Evolutionary conservation across 164 flowering plant genomes (phyloP).

Genomic region (Vitis labrusca): DNA sequence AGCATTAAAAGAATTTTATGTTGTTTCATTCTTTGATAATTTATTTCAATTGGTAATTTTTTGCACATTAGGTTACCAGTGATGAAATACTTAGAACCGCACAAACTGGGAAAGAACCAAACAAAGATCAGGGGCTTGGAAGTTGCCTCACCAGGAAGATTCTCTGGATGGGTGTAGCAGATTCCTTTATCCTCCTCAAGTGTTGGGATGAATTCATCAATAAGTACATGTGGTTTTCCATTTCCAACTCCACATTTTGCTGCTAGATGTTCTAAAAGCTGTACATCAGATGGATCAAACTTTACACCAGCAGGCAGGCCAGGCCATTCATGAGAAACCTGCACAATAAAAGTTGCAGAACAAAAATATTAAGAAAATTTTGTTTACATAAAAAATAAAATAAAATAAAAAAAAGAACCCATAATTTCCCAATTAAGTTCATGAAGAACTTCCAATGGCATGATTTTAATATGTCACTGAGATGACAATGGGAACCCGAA

Average conservation of each 20-base stretch:
- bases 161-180: constrained; percentile 85
- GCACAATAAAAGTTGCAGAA: constrained; percentile 17
- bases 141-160: constrained; percentile 76
- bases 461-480: no score
- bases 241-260: constrained; percentile 66
- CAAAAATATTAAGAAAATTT: no score
- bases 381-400: no score
- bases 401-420: no score
- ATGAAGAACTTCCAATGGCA: no score
- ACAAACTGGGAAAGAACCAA: no score
- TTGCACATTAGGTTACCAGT: no score
- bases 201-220: constrained; percentile 90
- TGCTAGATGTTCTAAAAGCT: constrained; percentile 75
- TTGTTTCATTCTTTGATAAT: not conserved
- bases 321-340: constrained; percentile 84
- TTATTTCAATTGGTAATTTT: no score
- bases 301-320: constrained; percentile 91
- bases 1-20: not conserved
- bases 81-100: no score
- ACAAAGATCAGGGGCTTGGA: no score
- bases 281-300: constrained; percentile 88
- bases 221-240: constrained; percentile 59
- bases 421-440: no score
- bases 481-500: no score
- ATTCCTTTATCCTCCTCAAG: constrained; percentile 71